phyloP scores from a whole-genome alignment of 257 asterid species.

The Plectranthus barbatus region DNA sequence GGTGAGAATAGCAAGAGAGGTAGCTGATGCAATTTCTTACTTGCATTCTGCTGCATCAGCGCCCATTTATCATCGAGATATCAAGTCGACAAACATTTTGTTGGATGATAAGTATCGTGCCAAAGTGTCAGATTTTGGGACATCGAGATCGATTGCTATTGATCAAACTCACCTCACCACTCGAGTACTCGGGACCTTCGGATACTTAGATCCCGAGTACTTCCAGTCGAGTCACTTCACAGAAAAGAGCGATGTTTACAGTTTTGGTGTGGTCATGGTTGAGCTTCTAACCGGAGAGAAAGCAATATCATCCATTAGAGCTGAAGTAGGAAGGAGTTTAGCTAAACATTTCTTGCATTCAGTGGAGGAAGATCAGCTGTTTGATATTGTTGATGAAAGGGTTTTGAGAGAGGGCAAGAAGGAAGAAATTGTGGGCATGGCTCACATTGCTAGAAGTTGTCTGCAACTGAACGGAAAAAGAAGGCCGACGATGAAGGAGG shows the following conservation, averaged over 20 bases:
- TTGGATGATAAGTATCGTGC: constrained; percentile 25
- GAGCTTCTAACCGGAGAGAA: too few relatives aligned
- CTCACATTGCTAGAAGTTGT: background rate
- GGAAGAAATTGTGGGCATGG: too few relatives aligned
- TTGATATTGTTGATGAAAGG: background rate
- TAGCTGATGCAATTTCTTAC: constrained; percentile 26
- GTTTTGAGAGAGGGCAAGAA: background rate
- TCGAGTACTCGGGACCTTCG: constrained; percentile 29
- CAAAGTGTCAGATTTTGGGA: too few relatives aligned
- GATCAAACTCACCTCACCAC: constrained; percentile 34
- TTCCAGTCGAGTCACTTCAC: too few relatives aligned
- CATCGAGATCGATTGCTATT: constrained; percentile 7
- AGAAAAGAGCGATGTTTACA: too few relatives aligned
- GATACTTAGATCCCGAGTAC: constrained; percentile 43
- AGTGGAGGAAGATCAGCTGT: background rate
- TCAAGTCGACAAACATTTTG: constrained; percentile 25
- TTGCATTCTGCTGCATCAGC: constrained; percentile 26
- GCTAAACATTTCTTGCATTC: background rate
- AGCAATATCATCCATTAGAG: too few relatives aligned
- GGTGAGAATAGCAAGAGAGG: constrained; percentile 20
- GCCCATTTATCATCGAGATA: constrained; percentile 20
- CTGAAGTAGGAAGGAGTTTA: too few relatives aligned
- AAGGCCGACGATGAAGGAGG: too few relatives aligned
- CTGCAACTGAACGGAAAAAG: too few relatives aligned
- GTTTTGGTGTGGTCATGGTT: too few relatives aligned